A percentile compares a stretch with the other conserved stretches of the same genome.
Evolutionary conservation across 2,329 filamentous ascomycete genomes (phyloP).

Genomic region (Dryadomyces quercivorus): DNA sequence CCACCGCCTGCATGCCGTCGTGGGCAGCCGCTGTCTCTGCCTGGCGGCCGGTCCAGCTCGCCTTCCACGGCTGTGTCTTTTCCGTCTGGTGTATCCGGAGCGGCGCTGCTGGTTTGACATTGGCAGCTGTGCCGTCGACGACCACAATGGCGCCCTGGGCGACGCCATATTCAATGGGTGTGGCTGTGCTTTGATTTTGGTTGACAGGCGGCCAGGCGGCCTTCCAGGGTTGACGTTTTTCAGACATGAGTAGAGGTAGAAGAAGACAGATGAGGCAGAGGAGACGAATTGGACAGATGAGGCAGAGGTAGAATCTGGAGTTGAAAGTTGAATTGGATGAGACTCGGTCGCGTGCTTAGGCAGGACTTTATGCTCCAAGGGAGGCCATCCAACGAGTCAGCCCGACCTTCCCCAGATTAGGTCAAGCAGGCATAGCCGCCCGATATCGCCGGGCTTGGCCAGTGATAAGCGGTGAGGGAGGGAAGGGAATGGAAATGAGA

Average conservation of each 20-base stretch:
- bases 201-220: slow-evolving; percentile 7
- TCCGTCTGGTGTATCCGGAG: not conserved
- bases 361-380: no score
- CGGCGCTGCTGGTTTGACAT: slow-evolving; percentile 7
- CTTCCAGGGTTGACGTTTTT: slow-evolving; percentile 10
- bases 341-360: no score
- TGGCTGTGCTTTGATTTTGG: not conserved
- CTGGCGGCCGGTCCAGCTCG: not conserved
- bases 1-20: not conserved
- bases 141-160: slow-evolving; percentile 5
- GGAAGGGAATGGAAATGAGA: not conserved
- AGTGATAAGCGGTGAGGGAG: no score
- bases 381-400: no score
- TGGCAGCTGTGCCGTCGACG: slow-evolving; percentile 9
- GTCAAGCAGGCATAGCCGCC: no score
- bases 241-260: slow-evolving; percentile 1
- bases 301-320: no score
- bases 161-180: slow-evolving; percentile 5
- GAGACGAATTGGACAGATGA: no score
- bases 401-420: no score
- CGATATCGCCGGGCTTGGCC: no score
- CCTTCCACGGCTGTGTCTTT: slow-evolving; percentile 8
- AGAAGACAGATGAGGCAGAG: no score
- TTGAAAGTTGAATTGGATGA: no score
- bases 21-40: not conserved